Conservation (phyloP, 345 rosid genomes). For the Sisymbrium irio region DNA sequence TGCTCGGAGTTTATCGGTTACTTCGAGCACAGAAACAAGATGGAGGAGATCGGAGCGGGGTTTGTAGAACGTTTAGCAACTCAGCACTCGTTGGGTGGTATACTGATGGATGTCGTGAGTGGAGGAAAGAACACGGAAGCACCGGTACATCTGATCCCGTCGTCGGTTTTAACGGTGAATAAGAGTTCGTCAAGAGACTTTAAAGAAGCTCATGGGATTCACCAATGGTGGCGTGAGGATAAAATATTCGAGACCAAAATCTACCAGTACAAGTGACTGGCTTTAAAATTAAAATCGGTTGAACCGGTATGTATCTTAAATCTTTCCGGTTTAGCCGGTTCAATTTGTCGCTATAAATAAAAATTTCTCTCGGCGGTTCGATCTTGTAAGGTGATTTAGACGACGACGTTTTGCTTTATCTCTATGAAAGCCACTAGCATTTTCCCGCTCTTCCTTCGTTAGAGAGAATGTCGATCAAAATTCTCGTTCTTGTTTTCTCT, state of each 20-base stretch:
- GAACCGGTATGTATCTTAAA: constrained; percentile 12
- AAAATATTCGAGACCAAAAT: constrained; percentile 47
- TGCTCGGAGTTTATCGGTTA: constrained; percentile 84
- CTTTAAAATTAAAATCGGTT: not conserved
- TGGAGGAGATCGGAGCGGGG: constrained; percentile 84
- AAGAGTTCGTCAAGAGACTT: constrained; percentile 42
- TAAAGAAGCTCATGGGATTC: constrained; percentile 82
- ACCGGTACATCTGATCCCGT: constrained; percentile 75
- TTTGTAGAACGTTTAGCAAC: constrained; percentile 67
- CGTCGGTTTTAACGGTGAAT: constrained; percentile 59
- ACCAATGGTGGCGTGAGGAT: constrained; percentile 89
- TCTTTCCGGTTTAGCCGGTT: not conserved
- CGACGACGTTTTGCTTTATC: constrained; percentile 21
- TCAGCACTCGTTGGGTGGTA: constrained; percentile 62
- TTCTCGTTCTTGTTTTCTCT: constrained; percentile 39
- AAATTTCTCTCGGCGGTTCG: not conserved
- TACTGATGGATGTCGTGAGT: constrained; percentile 46
- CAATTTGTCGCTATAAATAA: not conserved
- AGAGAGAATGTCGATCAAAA: constrained; percentile 40
- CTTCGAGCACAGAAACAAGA: constrained; percentile 80
- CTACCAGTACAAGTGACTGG: constrained; percentile 47
- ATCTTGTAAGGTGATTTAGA: not conserved
- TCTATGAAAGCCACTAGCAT: constrained; percentile 1
- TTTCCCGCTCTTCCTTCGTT: constrained; percentile 34
- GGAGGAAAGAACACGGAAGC: constrained; percentile 54